phyloP scores from a whole-genome alignment of 1,284 basidiomycete species.

The Wallemia mellicola region DNA sequence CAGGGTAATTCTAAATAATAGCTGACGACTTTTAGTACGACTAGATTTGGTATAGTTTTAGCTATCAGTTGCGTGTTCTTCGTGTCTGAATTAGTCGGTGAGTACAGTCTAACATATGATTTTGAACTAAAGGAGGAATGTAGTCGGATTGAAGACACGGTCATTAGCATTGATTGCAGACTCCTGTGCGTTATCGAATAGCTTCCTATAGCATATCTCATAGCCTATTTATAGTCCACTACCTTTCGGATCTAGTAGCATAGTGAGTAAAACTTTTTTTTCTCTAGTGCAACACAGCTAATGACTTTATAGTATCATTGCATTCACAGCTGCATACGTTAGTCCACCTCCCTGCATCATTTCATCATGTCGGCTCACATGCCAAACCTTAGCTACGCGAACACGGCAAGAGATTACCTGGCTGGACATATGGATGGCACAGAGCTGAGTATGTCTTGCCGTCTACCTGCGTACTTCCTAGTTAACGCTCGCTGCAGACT shows the following conservation, averaged over 20 bases:
- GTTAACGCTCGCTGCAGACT: conserved; percentile 24
- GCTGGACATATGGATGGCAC: conserved; percentile 55
- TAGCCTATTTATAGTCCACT: neutral
- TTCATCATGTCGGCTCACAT: neutral
- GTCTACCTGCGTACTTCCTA: conserved; percentile 58
- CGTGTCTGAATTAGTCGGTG: neutral
- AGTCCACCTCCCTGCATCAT: neutral
- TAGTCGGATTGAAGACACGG: neutral
- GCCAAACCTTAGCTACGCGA: neutral
- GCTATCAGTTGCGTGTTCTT: neutral
- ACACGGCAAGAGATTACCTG: neutral
- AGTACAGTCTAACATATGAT: neutral
- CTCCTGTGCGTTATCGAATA: neutral
- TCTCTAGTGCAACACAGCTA: neutral
- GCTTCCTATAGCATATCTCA: neutral
- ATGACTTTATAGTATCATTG: neutral
- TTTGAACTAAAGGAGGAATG: neutral
- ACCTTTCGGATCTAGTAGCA: neutral
- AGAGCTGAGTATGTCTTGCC: conserved; percentile 38
- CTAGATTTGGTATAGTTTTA: neutral
- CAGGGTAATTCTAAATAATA: neutral
- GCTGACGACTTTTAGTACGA: neutral
- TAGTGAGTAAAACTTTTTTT: neutral
- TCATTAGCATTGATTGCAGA: neutral
- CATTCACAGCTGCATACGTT: neutral